Percentiles rank a stretch among this genome's conserved stretches.
Conservation (phyloP, 176 grass and related monocot species). For the Coix lacrymajobi region DNA sequence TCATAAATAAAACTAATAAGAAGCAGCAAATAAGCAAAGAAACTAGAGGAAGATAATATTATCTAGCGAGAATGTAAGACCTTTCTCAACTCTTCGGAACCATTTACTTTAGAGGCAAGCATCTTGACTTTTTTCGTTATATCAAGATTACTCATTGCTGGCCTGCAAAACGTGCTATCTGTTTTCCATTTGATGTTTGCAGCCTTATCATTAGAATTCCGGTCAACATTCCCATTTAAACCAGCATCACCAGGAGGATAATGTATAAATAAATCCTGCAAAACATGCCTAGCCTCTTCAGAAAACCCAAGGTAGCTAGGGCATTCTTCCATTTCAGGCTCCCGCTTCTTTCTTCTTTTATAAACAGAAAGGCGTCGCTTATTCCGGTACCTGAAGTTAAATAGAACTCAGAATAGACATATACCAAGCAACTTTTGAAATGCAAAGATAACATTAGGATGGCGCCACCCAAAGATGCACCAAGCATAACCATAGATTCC, state of each 20-base stretch:
- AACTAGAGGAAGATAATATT: slow-evolving; percentile 15
- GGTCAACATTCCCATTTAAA: slow-evolving; percentile 41
- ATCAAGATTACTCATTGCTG: slow-evolving; percentile 50
- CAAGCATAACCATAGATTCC: slow-evolving; percentile 2
- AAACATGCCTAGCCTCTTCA: slow-evolving; percentile 61
- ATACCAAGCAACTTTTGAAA: not conserved
- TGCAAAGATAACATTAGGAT: slow-evolving; percentile 6
- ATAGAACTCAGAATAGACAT: slow-evolving; percentile 31
- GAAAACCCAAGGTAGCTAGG: slow-evolving; percentile 56
- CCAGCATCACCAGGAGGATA: slow-evolving; percentile 79
- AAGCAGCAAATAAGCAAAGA: slow-evolving; percentile 5
- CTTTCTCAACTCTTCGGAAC: slow-evolving; percentile 65
- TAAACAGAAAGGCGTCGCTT: slow-evolving; percentile 60
- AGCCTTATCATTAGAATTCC: slow-evolving; percentile 37
- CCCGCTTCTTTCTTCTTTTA: slow-evolving; percentile 51
- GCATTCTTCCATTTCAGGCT: slow-evolving; percentile 26
- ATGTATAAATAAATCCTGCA: slow-evolving; percentile 72
- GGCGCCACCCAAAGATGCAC: not conserved
- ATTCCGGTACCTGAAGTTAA: slow-evolving; percentile 35
- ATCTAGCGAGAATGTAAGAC: slow-evolving; percentile 43
- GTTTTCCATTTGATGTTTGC: slow-evolving; percentile 39
- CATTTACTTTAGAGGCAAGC: slow-evolving; percentile 57
- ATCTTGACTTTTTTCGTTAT: slow-evolving; percentile 64
- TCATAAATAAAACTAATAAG: slow-evolving; percentile 12
- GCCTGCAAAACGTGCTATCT: slow-evolving; percentile 71